Evolutionary conservation across 305 asterid species (phyloP), one percentile per base, ranked within the genome.

Genomic region (Fraxinus platypoda): DNA sequence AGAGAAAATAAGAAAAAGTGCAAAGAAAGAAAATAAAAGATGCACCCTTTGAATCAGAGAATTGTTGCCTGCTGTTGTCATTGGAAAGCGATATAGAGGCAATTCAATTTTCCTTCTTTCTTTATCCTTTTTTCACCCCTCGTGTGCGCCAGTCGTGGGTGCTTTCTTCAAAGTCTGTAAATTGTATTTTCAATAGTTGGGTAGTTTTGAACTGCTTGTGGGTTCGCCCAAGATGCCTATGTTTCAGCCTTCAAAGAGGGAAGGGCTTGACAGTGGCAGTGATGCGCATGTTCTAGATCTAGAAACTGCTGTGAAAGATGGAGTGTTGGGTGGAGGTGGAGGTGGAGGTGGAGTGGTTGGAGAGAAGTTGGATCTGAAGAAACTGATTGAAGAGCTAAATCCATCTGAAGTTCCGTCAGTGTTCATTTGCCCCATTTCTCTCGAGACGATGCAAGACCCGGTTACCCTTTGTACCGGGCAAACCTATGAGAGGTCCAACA

Each of bases 391-490:
- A 35, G 92, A 88, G 86, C 88, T 91, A 8, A 88, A 88, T 81
- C 81, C 83, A 6, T 19, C 84, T 2, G 92, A 91, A 79, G 81
- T 91, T 38, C 93, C 94, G 34, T 76, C 85, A 2, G 94, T 91
- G 71, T 91, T 89, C 73, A 87, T 91, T 21, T 91, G 94, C 86
- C 94, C 94, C 0, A 91, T 91, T 52, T 91, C 94, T 11, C 91
- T 91, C 19, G 94, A 91, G 35, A 91, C 94, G 11, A 91, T 91
- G 94, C 93, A 87, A 81, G 94, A 91, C 25, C 94, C 93, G 52
- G 94, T 90, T 6, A 91, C 93, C 9, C 94, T 91, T 64, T 91
- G 93, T 88, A 91, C 93, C 3, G 92, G 94, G 13, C 94, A 91
- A 84, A 91, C 94, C 64, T 91, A 91, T 38, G 93, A 91, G 85